A percentile compares a stretch with the other conserved stretches of the same genome.
phyloP scores from a whole-genome alignment of 2,329 filamentous ascomycete species.

The Ophiostoma triangulosporum region DNA sequence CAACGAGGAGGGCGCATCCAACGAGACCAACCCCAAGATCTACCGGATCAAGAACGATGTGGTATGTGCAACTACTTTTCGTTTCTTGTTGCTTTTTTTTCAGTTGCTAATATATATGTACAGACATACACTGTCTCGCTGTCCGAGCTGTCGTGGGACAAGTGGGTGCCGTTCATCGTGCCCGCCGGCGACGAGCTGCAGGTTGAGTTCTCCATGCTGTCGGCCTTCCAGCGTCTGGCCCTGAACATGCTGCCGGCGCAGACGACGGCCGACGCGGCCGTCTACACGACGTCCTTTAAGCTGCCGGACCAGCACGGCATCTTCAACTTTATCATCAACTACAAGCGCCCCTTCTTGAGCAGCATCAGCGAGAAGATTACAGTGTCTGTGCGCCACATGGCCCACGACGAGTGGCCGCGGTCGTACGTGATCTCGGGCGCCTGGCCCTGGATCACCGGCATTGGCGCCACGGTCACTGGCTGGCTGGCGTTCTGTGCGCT shows the following conservation, averaged over 20 bases:
- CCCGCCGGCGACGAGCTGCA: conserved; percentile 63
- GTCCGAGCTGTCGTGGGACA: conserved; percentile 68
- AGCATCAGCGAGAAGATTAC: conserved; percentile 88
- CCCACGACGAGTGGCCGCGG: conserved; percentile 90
- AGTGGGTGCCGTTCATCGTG: conserved; percentile 60
- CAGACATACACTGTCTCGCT: conserved; percentile 79
- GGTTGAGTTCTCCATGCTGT: conserved; percentile 97
- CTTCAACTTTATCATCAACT: conserved; percentile 96
- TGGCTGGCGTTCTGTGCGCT: conserved; percentile 76
- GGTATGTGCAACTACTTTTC: conserved; percentile 41
- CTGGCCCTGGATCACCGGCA: conserved; percentile 88
- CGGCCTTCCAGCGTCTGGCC: conserved; percentile 82
- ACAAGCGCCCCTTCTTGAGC: conserved; percentile 86
- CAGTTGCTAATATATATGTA: background rate
- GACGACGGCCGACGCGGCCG: conserved; percentile 51
- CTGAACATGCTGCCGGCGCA: conserved; percentile 40
- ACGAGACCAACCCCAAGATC: conserved; percentile 65
- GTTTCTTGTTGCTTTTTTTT: background rate
- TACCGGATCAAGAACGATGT: conserved; percentile 97
- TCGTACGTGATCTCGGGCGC: conserved; percentile 81
- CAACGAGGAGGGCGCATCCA: conserved; percentile 36
- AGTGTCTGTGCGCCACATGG: conserved; percentile 89
- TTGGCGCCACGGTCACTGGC: conserved; percentile 68
- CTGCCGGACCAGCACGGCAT: conserved; percentile 96
- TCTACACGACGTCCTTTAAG: conserved; percentile 63